phyloP scores from a whole-genome alignment of 441 rosid genomes.

The Pelargonium australe region DNA sequence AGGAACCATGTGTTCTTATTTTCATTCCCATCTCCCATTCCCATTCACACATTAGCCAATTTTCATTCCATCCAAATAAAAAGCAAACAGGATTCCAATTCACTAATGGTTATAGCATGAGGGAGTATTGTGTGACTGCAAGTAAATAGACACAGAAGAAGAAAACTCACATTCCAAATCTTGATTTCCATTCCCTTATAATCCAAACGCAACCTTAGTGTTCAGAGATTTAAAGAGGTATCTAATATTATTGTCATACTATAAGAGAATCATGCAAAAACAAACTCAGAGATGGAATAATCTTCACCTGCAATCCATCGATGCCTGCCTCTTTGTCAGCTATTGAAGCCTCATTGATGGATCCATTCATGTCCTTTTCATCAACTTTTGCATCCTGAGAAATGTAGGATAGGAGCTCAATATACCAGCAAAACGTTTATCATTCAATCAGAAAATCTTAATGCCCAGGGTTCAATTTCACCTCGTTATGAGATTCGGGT shows the following conservation, averaged over 20 bases:
- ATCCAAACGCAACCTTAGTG: background rate
- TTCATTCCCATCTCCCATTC: background rate
- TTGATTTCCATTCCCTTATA: background rate
- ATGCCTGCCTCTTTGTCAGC: conserved; percentile 78
- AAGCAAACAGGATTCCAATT: background rate
- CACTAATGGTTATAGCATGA: background rate
- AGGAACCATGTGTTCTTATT: background rate
- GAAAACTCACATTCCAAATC: background rate
- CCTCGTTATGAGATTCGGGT: conserved; percentile 44
- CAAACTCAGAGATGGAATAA: conserved; percentile 8
- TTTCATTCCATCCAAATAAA: background rate
- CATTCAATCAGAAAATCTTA: background rate
- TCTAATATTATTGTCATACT: background rate
- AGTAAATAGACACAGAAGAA: background rate
- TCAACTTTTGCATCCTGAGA: conserved; percentile 39
- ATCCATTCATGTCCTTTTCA: conserved; percentile 34
- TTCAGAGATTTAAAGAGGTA: background rate
- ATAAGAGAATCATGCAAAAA: background rate
- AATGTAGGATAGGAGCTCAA: conserved; percentile 16
- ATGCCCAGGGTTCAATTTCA: conserved; percentile 21
- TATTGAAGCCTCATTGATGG: conserved; percentile 44
- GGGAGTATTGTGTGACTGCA: no score
- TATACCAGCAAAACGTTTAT: conserved; percentile 9
- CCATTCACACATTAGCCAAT: background rate
- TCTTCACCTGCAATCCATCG: conserved; percentile 70